Conservation (phyloP, 2,329 filamentous ascomycete species). For the Tolypocladium guangdongense region DNA sequence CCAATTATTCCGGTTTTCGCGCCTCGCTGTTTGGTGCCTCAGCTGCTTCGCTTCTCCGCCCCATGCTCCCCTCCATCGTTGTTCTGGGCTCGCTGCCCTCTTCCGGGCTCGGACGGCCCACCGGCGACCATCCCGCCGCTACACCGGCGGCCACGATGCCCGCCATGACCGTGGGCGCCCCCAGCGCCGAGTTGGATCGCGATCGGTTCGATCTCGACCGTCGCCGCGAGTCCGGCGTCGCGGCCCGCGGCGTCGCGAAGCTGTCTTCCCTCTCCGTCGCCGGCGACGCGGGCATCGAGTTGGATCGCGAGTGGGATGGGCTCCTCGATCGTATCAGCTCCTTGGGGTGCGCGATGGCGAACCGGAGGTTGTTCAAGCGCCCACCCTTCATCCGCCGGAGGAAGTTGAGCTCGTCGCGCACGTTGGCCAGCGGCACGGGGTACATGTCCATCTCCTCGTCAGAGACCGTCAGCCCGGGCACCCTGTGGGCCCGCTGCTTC, state of each 20-base stretch:
- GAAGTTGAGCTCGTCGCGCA: constrained; percentile 72
- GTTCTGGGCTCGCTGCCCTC: constrained; percentile 10
- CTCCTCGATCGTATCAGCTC: constrained; percentile 56
- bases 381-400: constrained; percentile 73
- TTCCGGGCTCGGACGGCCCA: constrained; percentile 34
- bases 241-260: constrained; percentile 31
- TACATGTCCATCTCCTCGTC: constrained; percentile 59
- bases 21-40: constrained; percentile 10
- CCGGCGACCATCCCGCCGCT: constrained; percentile 66
- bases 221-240: constrained; percentile 48
- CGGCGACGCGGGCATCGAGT: constrained; percentile 47
- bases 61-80: constrained; percentile 5
- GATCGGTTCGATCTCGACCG: constrained; percentile 58
- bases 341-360: constrained; percentile 64
- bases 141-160: constrained; percentile 70
- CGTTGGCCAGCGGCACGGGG: constrained; percentile 61
- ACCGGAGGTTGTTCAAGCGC: constrained; percentile 70
- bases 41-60: constrained; percentile 2
- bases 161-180: constrained; percentile 70
- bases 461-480: constrained; percentile 48
- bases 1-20: constrained; percentile 15
- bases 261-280: constrained; percentile 53
- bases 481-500: constrained; percentile 33
- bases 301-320: constrained; percentile 53
- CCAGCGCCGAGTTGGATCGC: constrained; percentile 59